Percentiles rank a stretch among this genome's conserved stretches.
Conservation (phyloP, 495 filamentous ascomycete genomes). For the Tuber melanosporum region DNA sequence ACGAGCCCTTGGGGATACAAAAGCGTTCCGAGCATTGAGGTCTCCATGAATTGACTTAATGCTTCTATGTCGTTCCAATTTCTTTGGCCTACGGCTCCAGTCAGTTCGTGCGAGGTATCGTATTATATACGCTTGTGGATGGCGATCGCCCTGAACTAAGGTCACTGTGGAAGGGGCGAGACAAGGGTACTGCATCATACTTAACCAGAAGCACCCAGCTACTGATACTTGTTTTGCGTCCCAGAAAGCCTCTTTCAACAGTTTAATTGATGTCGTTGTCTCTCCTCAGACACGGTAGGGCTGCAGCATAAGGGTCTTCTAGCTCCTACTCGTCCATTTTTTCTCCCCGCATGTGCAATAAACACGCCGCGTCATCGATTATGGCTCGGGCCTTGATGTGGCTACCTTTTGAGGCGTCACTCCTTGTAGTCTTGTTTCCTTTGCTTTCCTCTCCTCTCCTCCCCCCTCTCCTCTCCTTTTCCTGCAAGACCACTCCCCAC, state of each 20-base stretch:
- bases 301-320: background rate
- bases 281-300: background rate
- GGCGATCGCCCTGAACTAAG: background rate
- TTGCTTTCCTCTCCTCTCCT: background rate
- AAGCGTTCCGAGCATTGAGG: background rate
- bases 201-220: background rate
- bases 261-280: background rate
- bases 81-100: background rate
- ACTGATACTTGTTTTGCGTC: background rate
- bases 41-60: background rate
- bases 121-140: background rate
- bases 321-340: background rate
- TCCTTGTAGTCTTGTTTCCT: background rate
- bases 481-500: background rate
- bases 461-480: background rate
- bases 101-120: background rate
- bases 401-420: background rate
- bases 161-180: background rate
- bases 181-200: no score
- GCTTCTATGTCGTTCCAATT: background rate
- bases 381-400: conserved; percentile 20
- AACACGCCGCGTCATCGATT: conserved; percentile 13
- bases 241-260: background rate
- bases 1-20: background rate
- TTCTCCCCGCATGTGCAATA: background rate